A percentile compares a stretch with the other conserved stretches of the same genome.
Conservation (phyloP, 306 rosid genomes). For the Alnus rubra region DNA sequence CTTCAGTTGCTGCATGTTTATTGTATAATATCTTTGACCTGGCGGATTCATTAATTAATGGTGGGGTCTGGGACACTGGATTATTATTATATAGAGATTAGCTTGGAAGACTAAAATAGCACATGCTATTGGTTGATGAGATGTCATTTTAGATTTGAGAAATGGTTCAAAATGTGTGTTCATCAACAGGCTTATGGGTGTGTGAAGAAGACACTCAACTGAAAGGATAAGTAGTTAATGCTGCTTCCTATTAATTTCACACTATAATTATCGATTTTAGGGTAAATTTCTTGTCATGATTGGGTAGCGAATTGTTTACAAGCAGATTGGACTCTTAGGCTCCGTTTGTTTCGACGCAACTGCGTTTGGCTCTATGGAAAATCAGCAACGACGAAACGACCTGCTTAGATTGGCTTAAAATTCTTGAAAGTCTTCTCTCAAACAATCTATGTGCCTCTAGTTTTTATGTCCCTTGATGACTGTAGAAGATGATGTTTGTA, state of each 20-base stretch:
- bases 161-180: constrained; percentile 2
- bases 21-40: constrained; percentile 24
- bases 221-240: neutral
- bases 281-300: constrained; percentile 2
- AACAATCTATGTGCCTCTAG: neutral
- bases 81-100: constrained; percentile 20
- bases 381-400: too few relatives aligned
- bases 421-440: neutral
- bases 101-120: constrained; percentile 23
- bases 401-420: neutral
- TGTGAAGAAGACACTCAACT: constrained; percentile 5
- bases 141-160: constrained; percentile 26
- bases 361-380: too few relatives aligned
- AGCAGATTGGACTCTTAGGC: constrained; percentile 4
- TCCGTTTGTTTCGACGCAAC: too few relatives aligned
- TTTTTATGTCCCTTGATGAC: neutral
- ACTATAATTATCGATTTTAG: neutral
- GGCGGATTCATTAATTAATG: constrained; percentile 21
- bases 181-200: constrained; percentile 18
- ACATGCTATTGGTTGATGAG: constrained; percentile 35
- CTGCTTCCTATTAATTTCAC: neutral
- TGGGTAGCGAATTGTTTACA: neutral
- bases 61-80: constrained; percentile 1
- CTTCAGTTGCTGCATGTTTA: constrained; percentile 9
- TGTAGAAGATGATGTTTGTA: neutral